Evolutionary conservation across 176 grass and related monocot genomes (phyloP).

Genomic region (Eragrostis nindensis): DNA sequence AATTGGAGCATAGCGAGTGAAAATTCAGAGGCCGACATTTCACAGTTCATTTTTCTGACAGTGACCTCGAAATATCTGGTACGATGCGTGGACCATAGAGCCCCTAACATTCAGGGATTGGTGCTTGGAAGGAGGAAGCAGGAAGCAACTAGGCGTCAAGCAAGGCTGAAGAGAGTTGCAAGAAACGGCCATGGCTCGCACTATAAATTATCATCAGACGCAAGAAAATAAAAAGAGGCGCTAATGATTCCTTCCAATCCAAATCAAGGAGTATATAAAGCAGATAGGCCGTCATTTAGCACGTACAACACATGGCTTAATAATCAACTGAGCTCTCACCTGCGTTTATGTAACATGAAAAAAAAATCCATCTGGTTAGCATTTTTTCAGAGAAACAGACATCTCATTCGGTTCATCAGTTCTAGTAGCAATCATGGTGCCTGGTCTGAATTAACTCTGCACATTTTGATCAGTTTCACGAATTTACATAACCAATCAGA

Average conservation of each 20-base stretch:
- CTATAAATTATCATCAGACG: slow-evolving; percentile 32
- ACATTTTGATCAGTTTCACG: not conserved
- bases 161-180: slow-evolving; percentile 23
- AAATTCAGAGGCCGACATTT: not conserved
- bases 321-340: slow-evolving; percentile 21
- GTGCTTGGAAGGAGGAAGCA: slow-evolving; percentile 50
- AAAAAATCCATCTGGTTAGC: not conserved
- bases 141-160: slow-evolving; percentile 43
- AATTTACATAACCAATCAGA: not conserved
- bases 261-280: slow-evolving; percentile 15
- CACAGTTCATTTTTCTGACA: not conserved
- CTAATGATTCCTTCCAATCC: slow-evolving; percentile 33
- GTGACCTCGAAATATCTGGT: slow-evolving; percentile 19
- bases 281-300: not conserved
- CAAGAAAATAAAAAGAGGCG: slow-evolving; percentile 24
- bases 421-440: not conserved
- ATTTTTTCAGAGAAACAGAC: not conserved
- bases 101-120: not conserved
- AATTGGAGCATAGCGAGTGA: not conserved
- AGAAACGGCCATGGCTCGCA: slow-evolving; percentile 14
- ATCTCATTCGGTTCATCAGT: not conserved
- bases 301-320: slow-evolving; percentile 37
- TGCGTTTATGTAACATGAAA: slow-evolving; percentile 6
- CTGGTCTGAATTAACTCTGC: not conserved
- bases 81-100: slow-evolving; percentile 18